phyloP scores from a whole-genome alignment of 768 basidiomycete genomes.

The Pleurotus platypus region DNA sequence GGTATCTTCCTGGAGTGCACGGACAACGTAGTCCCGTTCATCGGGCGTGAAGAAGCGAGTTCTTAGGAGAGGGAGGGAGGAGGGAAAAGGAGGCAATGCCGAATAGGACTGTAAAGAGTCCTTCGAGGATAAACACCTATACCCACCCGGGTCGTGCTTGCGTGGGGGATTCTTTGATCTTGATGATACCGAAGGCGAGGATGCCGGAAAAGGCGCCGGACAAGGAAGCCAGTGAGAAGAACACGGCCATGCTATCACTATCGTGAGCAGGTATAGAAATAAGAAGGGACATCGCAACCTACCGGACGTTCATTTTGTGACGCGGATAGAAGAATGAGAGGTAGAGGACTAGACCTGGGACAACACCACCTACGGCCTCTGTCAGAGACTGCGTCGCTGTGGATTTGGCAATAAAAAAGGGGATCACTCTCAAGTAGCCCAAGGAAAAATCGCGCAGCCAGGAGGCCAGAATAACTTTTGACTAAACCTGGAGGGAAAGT shows the following conservation, averaged over 20 bases:
- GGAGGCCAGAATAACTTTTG: conserved; percentile 35
- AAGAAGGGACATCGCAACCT: conserved; percentile 7
- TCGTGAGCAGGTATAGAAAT: conserved; percentile 29
- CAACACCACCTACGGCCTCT: conserved; percentile 30
- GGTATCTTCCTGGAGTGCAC: conserved; percentile 33
- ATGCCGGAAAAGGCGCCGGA: conserved; percentile 69
- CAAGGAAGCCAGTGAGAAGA: conserved; percentile 51
- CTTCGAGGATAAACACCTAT: conserved; percentile 33
- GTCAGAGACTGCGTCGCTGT: no score
- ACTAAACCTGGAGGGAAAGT: conserved; percentile 37
- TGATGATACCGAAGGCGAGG: conserved; percentile 54
- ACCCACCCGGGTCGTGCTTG: neutral
- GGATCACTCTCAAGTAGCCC: conserved; percentile 40
- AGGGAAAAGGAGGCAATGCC: conserved; percentile 48
- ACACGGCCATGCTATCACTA: conserved; percentile 35
- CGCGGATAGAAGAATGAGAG: conserved; percentile 55
- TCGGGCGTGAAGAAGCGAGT: conserved; percentile 47
- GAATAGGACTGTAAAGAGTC: conserved; percentile 57
- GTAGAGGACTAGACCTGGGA: conserved; percentile 57
- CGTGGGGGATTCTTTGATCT: no score
- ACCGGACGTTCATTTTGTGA: conserved; percentile 46
- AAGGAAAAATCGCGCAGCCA: conserved; percentile 49
- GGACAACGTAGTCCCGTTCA: conserved; percentile 45
- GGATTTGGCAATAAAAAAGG: no score
- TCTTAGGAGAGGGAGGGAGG: conserved; percentile 38